Base-by-base conservation (phyloP, 352 stramenopile species). In the Globisporangium heterothallicum region DNA sequence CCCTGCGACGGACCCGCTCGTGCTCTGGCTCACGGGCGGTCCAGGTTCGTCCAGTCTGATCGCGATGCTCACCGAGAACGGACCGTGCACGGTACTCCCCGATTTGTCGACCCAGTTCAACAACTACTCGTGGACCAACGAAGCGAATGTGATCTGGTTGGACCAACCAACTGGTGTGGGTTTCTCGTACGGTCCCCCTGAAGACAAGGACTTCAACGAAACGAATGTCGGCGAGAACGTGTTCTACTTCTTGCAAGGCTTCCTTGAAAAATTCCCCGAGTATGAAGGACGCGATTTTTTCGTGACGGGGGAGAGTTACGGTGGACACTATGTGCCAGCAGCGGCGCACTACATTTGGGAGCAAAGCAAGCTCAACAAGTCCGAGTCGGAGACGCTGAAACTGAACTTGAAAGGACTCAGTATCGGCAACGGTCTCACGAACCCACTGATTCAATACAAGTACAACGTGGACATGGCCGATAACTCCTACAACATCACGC, bases 401-500 rank as follows among this genome's bases (percentile, higher is more conserved):
- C 30, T 85, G 51, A 74, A 78, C 34, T 45, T 85, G 14, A 58
- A 81, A 41, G 74, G 74, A 9, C 61, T 85, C 29, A 64, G 68
- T 22, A 73, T 85, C 10, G 74, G 69, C n/a, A 92, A 92, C 48
- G 65, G 68, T 0, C 59, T 76, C 41, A 76, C 64, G 4, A 65
- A 77, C 49, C 59, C 56, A n/a, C 49, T 71, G 19, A 49, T 53
- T 4, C 61, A 77, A 53, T 58, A 56, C 26, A 13, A 49, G 14
- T 59, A 82, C 45, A 54, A 53, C 24, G 34, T 55, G 9, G 73
- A 85, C 18, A 84, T 86, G 64, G 67, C 63, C 3, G 24, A 79
- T 29, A 90, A 90, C 44, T 50, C 62, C 22, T 90, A 88, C 58
- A 72, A 81, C 43, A 68, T 88, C 41, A 60, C 59, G n/a, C 58